Conservation (phyloP, 768 basidiomycete genomes). For the Kwoniella sp. region DNA sequence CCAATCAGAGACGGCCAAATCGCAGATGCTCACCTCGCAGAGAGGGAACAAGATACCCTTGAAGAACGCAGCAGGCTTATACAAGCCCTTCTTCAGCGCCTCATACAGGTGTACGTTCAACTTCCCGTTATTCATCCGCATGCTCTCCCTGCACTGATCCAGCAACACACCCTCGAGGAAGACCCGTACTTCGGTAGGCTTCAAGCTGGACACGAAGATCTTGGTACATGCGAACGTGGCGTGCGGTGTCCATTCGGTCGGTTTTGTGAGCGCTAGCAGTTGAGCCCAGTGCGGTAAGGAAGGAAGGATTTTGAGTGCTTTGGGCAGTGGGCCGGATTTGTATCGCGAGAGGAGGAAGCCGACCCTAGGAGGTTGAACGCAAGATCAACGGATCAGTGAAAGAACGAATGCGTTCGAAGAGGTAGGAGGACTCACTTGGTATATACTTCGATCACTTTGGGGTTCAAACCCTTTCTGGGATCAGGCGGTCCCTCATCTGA, state of each 20-base stretch:
- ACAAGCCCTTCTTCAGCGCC: conserved; percentile 84
- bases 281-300: conserved; percentile 95
- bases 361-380: conserved; percentile 65
- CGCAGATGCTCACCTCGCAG: conserved; percentile 76
- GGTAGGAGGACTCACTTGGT: conserved; percentile 67
- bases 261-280: conserved; percentile 86
- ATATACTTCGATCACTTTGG: conserved; percentile 89
- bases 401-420: background rate
- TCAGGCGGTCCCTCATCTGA: conserved; percentile 61
- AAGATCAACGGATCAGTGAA: conserved; percentile 1
- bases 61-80: conserved; percentile 97
- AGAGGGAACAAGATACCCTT: conserved; percentile 96
- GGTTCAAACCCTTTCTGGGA: conserved; percentile 84
- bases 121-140: conserved; percentile 74
- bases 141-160: conserved; percentile 86
- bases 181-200: conserved; percentile 87
- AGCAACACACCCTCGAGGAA: conserved; percentile 90
- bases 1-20: background rate
- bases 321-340: conserved; percentile 91
- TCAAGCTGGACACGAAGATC: conserved; percentile 95
- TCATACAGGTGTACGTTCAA: conserved; percentile 92
- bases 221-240: conserved; percentile 91
- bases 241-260: conserved; percentile 93
- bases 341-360: conserved; percentile 83
- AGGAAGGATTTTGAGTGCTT: conserved; percentile 97